phyloP scores from a whole-genome alignment of 352 stramenopile species.

The Pythium plurisporium region DNA sequence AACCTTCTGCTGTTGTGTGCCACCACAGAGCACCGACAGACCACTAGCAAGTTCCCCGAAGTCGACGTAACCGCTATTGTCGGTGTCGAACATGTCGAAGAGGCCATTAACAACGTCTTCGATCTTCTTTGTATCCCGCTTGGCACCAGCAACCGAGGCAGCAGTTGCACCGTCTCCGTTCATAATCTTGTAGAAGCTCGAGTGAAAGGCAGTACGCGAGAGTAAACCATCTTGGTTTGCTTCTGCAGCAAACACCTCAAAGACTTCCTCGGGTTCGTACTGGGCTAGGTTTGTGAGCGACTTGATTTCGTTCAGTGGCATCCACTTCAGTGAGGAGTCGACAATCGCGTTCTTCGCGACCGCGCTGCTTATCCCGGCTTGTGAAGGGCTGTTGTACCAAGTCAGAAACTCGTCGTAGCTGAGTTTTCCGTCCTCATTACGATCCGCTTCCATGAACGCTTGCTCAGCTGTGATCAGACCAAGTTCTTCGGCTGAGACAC shows the following conservation, averaged over 20 bases:
- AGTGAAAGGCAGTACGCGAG: conserved; percentile 66
- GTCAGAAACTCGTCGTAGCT: conserved; percentile 86
- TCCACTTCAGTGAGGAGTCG: conserved; percentile 74
- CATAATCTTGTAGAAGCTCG: conserved; percentile 73
- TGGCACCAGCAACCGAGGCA: conserved; percentile 8
- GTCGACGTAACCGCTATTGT: conserved; percentile 70
- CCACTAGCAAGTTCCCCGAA: conserved; percentile 82
- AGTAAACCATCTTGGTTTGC: conserved; percentile 69
- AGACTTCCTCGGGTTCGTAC: conserved; percentile 79
- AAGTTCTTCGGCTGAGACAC: conserved; percentile 67
- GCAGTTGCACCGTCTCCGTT: conserved; percentile 20
- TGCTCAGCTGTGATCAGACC: conserved; percentile 79
- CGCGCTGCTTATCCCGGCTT: conserved; percentile 60
- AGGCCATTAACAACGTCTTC: conserved; percentile 56
- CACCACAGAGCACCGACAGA: conserved; percentile 75
- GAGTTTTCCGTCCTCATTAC: conserved; percentile 73
- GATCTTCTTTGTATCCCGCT: conserved; percentile 41
- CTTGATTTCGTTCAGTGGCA: conserved; percentile 79
- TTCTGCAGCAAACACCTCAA: conserved; percentile 81
- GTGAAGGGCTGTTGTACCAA: conserved; percentile 78
- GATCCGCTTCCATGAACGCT: conserved; percentile 80
- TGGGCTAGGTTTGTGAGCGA: conserved; percentile 75
- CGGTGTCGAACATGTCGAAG: conserved; percentile 80
- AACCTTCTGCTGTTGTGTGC: conserved; percentile 85
- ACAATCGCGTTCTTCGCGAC: conserved; percentile 72